phyloP scores from a whole-genome alignment of 345 rosid genomes.

The Zanthoxylum bungeanum region DNA sequence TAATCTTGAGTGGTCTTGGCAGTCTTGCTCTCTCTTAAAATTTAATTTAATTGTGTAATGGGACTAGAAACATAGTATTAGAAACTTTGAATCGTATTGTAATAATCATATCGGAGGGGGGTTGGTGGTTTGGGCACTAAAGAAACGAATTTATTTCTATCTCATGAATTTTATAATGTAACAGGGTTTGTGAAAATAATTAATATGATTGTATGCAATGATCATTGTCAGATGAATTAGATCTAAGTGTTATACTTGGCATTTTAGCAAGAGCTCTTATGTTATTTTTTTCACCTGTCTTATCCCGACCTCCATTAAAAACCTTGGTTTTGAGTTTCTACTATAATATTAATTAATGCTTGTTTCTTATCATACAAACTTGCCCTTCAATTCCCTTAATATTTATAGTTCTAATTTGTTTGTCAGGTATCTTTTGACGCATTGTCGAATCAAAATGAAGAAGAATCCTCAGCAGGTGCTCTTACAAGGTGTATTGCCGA shows the following conservation, averaged over 20 bases:
- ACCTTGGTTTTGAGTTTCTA: background rate
- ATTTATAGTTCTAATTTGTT: slow-evolving; percentile 15
- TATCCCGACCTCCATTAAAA: background rate
- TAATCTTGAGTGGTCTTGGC: background rate
- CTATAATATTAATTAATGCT: background rate
- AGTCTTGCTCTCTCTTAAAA: background rate
- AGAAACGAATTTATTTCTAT: background rate
- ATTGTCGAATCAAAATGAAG: slow-evolving; percentile 29
- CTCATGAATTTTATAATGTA: background rate
- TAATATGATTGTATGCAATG: background rate
- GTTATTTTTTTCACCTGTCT: background rate
- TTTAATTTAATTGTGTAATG: background rate
- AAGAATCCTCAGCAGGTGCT: slow-evolving; percentile 36
- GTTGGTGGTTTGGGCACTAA: background rate
- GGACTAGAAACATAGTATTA: background rate
- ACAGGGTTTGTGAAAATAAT: background rate
- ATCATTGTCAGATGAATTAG: slow-evolving; percentile 1
- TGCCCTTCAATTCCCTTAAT: background rate
- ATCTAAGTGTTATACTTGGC: background rate
- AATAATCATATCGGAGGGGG: background rate
- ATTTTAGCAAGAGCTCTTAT: background rate
- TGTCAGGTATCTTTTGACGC: slow-evolving; percentile 45
- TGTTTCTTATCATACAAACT: background rate
- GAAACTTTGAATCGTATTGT: background rate
- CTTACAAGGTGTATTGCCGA: slow-evolving; percentile 33